Percentiles rank a stretch among this genome's conserved stretches.
phyloP scores from a whole-genome alignment of 805 yeast species.

The Lipomyces kockii region DNA sequence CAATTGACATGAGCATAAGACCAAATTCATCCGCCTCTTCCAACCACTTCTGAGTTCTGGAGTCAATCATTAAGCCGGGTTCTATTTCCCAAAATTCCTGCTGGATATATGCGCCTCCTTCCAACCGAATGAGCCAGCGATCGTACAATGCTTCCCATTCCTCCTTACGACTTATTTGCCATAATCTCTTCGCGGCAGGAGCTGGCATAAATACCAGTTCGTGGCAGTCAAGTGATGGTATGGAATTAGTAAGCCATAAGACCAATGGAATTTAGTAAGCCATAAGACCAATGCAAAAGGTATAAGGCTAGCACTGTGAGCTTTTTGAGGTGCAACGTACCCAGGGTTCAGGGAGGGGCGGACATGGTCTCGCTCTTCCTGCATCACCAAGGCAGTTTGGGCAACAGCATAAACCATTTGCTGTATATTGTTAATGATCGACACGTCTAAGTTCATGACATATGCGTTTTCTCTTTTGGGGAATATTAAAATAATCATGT shows the following conservation, averaged over 20 bases:
- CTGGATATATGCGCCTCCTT: background rate
- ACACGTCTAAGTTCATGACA: background rate
- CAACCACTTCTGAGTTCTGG: background rate
- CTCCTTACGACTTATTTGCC: background rate
- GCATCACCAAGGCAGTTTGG: background rate
- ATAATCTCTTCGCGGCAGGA: background rate
- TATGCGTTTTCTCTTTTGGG: background rate
- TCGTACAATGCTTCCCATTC: background rate
- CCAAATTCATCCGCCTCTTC: background rate
- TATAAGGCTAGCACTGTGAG: background rate
- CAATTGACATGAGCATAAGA: no score
- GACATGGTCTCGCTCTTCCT: slow-evolving; percentile 1
- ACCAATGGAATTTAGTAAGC: no score
- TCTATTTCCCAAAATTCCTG: background rate
- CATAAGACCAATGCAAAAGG: background rate
- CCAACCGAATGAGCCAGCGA: background rate
- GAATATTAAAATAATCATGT: background rate
- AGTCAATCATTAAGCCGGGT: background rate
- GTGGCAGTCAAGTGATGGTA: background rate
- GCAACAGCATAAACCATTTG: background rate
- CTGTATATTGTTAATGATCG: background rate
- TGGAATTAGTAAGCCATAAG: no score
- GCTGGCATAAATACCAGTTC: background rate
- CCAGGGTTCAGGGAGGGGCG: background rate
- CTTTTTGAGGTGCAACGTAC: background rate